Conservation (phyloP, 2,329 filamentous ascomycete species). For the Phialophora verrucosa region DNA sequence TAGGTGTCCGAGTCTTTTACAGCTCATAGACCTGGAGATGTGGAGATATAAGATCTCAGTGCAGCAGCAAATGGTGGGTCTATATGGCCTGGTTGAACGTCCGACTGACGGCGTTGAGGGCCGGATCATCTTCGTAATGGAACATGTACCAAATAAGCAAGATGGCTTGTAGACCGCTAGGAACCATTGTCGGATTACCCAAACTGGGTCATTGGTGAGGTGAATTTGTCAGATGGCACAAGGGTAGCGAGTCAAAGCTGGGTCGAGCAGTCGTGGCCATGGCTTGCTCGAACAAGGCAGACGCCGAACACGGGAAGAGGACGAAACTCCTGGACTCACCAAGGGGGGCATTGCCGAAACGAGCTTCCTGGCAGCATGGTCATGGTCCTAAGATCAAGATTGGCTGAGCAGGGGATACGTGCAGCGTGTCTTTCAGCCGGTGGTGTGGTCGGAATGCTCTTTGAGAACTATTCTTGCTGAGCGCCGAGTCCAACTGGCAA, state of each 20-base stretch:
- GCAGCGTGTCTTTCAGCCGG: background rate
- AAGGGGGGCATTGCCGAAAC: background rate
- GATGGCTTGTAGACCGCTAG: slow-evolving; percentile 2
- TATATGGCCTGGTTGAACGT: slow-evolving; percentile 5
- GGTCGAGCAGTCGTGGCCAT: background rate
- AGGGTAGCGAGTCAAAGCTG: background rate
- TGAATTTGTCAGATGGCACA: slow-evolving; percentile 8
- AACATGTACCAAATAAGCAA: slow-evolving; percentile 6
- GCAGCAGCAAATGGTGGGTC: slow-evolving; percentile 3
- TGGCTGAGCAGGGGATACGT: background rate
- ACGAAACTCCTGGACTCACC: background rate
- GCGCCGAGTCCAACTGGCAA: background rate
- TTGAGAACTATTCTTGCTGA: background rate
- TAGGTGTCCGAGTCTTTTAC: background rate
- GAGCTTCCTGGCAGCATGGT: background rate
- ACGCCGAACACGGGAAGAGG: background rate
- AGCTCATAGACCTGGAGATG: background rate
- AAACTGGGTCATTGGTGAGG: background rate
- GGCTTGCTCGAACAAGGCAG: background rate
- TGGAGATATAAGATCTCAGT: background rate
- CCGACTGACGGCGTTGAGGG: background rate
- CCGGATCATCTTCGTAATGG: slow-evolving; percentile 8
- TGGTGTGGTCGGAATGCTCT: background rate
- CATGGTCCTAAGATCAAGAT: background rate
- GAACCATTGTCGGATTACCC: background rate